Evolutionary conservation across 2,329 filamentous ascomycete genomes (phyloP), one percentile per base, ranked within the genome.

Genomic region (Fusarium proliferatum): DNA sequence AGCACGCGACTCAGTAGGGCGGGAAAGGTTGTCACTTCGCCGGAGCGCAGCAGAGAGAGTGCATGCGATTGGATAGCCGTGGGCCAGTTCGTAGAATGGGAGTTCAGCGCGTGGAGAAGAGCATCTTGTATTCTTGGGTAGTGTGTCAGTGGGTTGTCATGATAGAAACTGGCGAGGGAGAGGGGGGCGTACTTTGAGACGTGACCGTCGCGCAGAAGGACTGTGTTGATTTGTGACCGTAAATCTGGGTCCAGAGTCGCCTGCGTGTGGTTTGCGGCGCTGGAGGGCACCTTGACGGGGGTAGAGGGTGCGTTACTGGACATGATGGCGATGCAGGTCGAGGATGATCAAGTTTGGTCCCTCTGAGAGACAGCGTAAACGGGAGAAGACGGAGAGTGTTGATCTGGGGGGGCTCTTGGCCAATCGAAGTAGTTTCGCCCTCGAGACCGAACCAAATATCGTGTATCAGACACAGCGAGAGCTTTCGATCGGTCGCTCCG

Each of bases 211-310:
- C 85, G 84, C 39, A 92, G 83, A 30, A 92, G 82, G 17, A 88
- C 76, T 15, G 85, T 84, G 78, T 92, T 92, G 76, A 92, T 89
- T 75, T 91, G 86, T 5, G 89, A 91, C 28, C 90, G 85, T 64
- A 92, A 81, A 65, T 92, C 90, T 11, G 87, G 85, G 74, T 92
- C 90, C 64, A 89, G 85, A 13, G 88, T 92, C 10, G 88, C 88
- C 56, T 88, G 83, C 21, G 89, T 88, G 80, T 92, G 90, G 75
- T 85, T 87, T 6, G 89, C 85, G n/a, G 88, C 88, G 38, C 88
- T 86, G 11, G 87, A 82, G 19, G 90, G 88, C 55, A 92, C 88
- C 79, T 90, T 90, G 76, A 90, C 88, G 9, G 89, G 88, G 28
- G 88, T 88, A 36, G 88, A 84, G 41, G 87, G 83, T 60, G 78